Percentiles rank a stretch among this genome's conserved stretches.
Evolutionary conservation across 805 yeast genomes (phyloP).

Genomic region (Vanderwaltozyma tropicalis): DNA sequence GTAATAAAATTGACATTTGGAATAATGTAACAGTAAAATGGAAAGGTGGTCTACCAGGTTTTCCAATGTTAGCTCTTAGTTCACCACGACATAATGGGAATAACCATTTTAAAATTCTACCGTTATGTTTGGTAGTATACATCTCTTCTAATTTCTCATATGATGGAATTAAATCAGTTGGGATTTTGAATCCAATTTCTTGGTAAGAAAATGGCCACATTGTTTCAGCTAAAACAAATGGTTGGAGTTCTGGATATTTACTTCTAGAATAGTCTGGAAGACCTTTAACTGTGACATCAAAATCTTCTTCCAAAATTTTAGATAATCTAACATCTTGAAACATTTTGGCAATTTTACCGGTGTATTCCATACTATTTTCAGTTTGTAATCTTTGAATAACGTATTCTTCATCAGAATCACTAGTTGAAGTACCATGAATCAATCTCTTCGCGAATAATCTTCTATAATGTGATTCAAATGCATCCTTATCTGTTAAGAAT

Average conservation of each 20-base stretch:
- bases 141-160: constrained; percentile 57
- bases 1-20: constrained; percentile 77
- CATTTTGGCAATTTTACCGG: constrained; percentile 91
- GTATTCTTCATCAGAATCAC: constrained; percentile 70
- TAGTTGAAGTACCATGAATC: constrained; percentile 75
- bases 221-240: constrained; percentile 73
- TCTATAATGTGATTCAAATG: constrained; percentile 88
- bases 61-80: constrained; percentile 72
- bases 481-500: constrained; percentile 87
- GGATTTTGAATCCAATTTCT: constrained; percentile 45
- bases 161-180: constrained; percentile 53
- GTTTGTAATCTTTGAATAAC: constrained; percentile 79
- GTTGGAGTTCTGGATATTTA: constrained; percentile 45
- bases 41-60: constrained; percentile 73
- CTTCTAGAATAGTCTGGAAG: constrained; percentile 23
- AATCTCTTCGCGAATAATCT: constrained; percentile 81
- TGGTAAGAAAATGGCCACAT: constrained; percentile 66
- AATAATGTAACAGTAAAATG: constrained; percentile 70
- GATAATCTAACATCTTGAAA: constrained; percentile 87
- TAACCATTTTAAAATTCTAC: constrained; percentile 87
- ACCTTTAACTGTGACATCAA: constrained; percentile 25
- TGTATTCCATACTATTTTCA: constrained; percentile 85
- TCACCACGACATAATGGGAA: constrained; percentile 94
- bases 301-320: constrained; percentile 49
- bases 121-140: constrained; percentile 68